These are phyloP conservation scores for Linnemannia schmuckeri DNA, from an alignment of 192 early-diverging fungal species.

Conservation along the genomic window DNA sequence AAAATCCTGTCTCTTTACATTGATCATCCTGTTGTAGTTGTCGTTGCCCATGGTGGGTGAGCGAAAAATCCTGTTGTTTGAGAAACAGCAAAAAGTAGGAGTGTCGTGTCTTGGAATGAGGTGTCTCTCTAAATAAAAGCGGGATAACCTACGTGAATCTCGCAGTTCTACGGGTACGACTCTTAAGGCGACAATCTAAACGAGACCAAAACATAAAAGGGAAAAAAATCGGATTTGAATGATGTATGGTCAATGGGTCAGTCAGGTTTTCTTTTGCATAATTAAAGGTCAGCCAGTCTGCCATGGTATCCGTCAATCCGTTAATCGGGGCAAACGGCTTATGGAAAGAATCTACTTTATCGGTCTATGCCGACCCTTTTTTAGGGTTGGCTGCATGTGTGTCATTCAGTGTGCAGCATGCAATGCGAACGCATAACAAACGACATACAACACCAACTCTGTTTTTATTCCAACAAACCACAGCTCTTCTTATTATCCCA, in stretches of 20 bases:
- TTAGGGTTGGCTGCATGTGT: background rate
- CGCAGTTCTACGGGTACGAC: conserved; percentile 49
- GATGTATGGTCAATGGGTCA: background rate
- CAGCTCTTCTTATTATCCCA: background rate
- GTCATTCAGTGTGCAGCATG: background rate
- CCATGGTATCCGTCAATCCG: background rate
- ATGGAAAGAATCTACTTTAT: conserved; percentile 1
- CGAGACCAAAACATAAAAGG: background rate
- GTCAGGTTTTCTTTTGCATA: background rate
- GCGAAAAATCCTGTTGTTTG: background rate
- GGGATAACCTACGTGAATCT: conserved; percentile 44
- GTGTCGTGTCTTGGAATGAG: background rate
- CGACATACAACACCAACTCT: background rate
- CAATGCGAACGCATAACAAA: background rate
- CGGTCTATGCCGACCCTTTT: background rate
- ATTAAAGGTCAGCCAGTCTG: background rate
- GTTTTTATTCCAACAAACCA: background rate
- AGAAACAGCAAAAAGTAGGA: background rate
- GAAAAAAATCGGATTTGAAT: background rate
- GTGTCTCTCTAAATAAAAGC: background rate
- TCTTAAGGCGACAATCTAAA: conserved; percentile 43
- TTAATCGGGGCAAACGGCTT: background rate
- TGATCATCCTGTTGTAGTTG: background rate
- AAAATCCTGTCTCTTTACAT: background rate
- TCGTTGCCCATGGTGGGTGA: background rate